These are phyloP conservation scores for Endothia cerciana DNA, from an alignment of 2,329 filamentous ascomycete species.

Conservation along the genomic window DNA sequence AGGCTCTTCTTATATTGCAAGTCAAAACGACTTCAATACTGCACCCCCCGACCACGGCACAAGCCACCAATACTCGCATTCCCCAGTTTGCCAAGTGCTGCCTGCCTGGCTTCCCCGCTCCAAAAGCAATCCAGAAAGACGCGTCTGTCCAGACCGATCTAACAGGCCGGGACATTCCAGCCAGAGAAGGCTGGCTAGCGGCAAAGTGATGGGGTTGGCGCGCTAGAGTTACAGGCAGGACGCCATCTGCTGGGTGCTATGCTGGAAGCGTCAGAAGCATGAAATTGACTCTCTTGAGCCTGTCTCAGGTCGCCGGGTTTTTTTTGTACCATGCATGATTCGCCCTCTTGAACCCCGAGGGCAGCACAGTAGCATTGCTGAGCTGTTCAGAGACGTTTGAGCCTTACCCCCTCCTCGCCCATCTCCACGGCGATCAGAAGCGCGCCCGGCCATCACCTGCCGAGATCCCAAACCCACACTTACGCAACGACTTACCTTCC, in stretches of 20 bases:
- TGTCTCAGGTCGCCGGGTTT: constrained; percentile 27
- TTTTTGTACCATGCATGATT: constrained; percentile 21
- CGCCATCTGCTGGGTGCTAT: background rate
- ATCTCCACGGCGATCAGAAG: background rate
- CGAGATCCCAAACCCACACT: background rate
- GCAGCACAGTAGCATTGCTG: constrained; percentile 16
- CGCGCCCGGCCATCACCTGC: background rate
- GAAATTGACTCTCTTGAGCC: constrained; percentile 15
- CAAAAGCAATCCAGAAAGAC: background rate
- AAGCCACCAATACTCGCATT: too few relatives aligned
- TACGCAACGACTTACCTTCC: background rate
- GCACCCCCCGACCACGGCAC: too few relatives aligned
- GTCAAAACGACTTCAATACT: too few relatives aligned
- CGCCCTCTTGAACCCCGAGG: background rate
- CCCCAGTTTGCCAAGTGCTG: background rate
- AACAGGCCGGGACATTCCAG: background rate
- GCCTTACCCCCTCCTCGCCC: constrained; percentile 8
- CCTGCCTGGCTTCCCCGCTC: background rate
- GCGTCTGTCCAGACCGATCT: background rate
- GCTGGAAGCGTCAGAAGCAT: constrained; percentile 4
- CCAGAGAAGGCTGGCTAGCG: background rate
- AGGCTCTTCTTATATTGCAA: too few relatives aligned
- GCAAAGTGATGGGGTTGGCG: background rate
- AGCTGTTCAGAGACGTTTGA: constrained; percentile 13
- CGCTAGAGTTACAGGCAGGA: constrained; percentile 19